These are phyloP conservation scores for Camellia granthamiana DNA, from an alignment of 148 eudicot genomes.

Conservation along the genomic window DNA sequence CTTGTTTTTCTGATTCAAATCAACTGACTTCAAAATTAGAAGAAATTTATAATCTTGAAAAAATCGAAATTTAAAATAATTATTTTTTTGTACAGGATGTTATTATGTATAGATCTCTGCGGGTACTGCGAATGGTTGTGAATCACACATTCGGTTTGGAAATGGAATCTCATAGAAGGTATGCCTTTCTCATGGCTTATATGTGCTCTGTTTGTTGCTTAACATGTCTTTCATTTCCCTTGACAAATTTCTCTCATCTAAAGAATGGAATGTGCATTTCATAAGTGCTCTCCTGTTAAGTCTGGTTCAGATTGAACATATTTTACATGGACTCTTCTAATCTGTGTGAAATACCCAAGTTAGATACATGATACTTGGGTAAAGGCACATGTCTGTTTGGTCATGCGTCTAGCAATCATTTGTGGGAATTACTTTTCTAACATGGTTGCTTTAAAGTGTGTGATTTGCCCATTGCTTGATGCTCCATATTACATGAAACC, in stretches of 20 bases:
- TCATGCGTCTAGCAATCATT: neutral
- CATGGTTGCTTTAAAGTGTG: neutral
- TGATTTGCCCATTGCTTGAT: neutral
- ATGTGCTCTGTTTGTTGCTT: neutral
- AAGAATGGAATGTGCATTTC: neutral
- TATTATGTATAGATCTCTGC: constrained; percentile 43
- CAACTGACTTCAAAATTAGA: neutral
- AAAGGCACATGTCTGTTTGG: neutral
- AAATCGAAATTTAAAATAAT: neutral
- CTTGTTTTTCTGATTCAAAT: neutral
- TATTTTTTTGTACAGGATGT: constrained; percentile 27
- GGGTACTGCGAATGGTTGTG: constrained; percentile 33
- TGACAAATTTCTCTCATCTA: neutral
- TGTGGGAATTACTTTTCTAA: neutral
- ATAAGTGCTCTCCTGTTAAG: neutral
- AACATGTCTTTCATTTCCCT: neutral
- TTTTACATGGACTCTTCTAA: neutral
- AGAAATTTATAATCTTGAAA: neutral
- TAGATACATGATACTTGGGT: neutral
- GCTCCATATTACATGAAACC: neutral
- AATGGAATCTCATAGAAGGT: constrained; percentile 28
- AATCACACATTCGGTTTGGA: constrained; percentile 20
- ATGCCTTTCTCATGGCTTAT: neutral
- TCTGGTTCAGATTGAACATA: neutral
- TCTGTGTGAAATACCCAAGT: neutral